Evolutionary conservation across 2,329 filamentous ascomycete genomes (phyloP), one percentile per base, ranked within the genome.

Genomic region (Ophiostoma triangulosporum): DNA sequence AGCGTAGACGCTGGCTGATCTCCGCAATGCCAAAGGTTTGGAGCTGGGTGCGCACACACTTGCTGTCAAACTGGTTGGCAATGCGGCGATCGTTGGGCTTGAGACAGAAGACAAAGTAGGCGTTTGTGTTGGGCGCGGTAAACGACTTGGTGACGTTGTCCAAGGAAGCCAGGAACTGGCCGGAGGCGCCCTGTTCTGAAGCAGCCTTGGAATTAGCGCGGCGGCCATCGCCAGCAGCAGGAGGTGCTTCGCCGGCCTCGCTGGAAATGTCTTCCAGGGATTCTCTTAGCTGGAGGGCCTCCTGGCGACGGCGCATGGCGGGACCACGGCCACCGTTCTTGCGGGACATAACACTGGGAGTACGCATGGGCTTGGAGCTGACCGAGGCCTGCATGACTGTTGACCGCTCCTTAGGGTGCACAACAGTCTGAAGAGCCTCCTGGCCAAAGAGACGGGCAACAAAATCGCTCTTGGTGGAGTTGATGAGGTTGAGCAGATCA

Each of bases 1-100:
- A 91, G 50, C 90, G 81, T 36, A 98, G 75, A 20, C 93, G 80
- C 64, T 96, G 90, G 64, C 90, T 95, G 66, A 98, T 96, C 65
- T 98, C 93, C 1, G 90, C 90, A 62, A 98, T 95, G 31, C 93
- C 93, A 60, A 97, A 88, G 0, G 89, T 95, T 64, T 97, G 91
- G 1, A 98, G 79, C 65, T 98, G 93, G 11, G 86, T 87, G 4
- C 93, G 83, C 22, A 98, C 93, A 65, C 93, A 98, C 68, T 97
- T 97, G 77, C 89, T 96, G 68, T 98, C 93, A 62, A 97, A 98
- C 64, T 98, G 93, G 61, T 98, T 98, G 57, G 93, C 91, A 60
- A 98, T 98, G 50, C 93, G 83, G 52, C 93, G 80, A 65, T 98
- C 93, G 61, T 98, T 98, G 22, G 93, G 91, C 69, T 98, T 98